Evolutionary conservation across 495 filamentous ascomycete species (phyloP).

Genomic region (Oleoguttula mirabilis): DNA sequence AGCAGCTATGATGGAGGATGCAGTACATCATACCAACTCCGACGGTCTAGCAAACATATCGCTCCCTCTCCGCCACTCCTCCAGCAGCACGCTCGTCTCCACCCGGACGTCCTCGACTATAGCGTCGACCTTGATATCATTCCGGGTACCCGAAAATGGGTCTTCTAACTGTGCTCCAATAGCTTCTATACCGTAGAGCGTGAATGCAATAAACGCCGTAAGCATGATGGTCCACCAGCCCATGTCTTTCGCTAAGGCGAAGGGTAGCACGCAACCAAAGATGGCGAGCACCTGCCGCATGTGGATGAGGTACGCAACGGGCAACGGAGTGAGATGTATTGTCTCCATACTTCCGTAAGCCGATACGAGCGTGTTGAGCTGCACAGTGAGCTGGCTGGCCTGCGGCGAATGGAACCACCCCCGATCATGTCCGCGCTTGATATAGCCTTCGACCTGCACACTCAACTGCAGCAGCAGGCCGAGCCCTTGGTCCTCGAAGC

Average conservation of each 20-base stretch:
- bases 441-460: conserved; percentile 56
- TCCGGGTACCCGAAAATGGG: conserved; percentile 62
- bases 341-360: conserved; percentile 66
- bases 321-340: conserved; percentile 58
- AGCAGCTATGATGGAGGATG: no score
- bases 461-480: conserved; percentile 54
- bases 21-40: no score
- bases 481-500: conserved; percentile 53
- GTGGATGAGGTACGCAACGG: conserved; percentile 66
- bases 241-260: conserved; percentile 61
- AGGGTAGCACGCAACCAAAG: conserved; percentile 60
- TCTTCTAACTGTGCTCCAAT: conserved; percentile 66
- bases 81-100: conserved; percentile 52
- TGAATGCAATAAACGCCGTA: conserved; percentile 56
- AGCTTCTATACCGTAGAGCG: conserved; percentile 61
- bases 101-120: conserved; percentile 54
- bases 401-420: conserved; percentile 51
- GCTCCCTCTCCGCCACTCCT: conserved; percentile 44
- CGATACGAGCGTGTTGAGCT: conserved; percentile 49
- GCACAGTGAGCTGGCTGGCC: conserved; percentile 49
- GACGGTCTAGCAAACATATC: conserved; percentile 8
- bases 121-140: conserved; percentile 70
- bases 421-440: conserved; percentile 47
- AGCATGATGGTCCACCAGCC: conserved; percentile 60
- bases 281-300: conserved; percentile 64